Conservation (phyloP, 2,329 filamentous ascomycete genomes). For the Apiospora arundinis region DNA sequence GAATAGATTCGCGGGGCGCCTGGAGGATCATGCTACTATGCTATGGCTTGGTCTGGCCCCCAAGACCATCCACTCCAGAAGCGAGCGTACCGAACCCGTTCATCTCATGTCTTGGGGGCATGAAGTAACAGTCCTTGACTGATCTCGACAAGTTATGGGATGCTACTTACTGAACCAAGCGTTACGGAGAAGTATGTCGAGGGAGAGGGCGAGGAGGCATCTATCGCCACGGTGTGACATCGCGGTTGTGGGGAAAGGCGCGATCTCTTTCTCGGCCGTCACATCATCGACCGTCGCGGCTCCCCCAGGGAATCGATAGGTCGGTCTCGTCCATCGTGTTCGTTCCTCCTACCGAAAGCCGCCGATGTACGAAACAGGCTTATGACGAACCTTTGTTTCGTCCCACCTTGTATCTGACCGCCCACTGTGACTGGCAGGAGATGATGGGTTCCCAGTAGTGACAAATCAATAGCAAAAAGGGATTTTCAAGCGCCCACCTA, state of each 20-base stretch:
- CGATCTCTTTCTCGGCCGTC: not conserved
- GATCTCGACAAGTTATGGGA: not conserved
- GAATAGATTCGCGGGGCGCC: constrained; percentile 1
- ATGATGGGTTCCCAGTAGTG: too few species aligned
- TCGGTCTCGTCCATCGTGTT: too few species aligned
- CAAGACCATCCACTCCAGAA: not conserved
- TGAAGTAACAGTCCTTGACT: not conserved
- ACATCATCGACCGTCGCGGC: not conserved
- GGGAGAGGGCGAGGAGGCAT: not conserved
- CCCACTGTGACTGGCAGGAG: not conserved
- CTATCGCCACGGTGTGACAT: not conserved
- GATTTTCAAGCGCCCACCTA: not conserved
- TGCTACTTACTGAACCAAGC: not conserved
- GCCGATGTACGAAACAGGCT: not conserved
- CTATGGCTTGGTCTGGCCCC: not conserved
- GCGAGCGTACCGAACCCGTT: not conserved
- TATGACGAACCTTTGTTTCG: not conserved
- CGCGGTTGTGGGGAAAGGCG: not conserved
- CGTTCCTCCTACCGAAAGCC: not conserved
- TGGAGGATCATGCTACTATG: not conserved
- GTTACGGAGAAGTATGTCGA: not conserved
- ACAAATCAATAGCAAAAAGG: not conserved
- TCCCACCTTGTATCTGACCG: constrained; percentile 4
- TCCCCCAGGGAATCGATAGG: not conserved
- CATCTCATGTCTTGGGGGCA: not conserved